Evolutionary conservation across 1,284 basidiomycete genomes (phyloP).

Genomic region (Ceratobasidium sp.): DNA sequence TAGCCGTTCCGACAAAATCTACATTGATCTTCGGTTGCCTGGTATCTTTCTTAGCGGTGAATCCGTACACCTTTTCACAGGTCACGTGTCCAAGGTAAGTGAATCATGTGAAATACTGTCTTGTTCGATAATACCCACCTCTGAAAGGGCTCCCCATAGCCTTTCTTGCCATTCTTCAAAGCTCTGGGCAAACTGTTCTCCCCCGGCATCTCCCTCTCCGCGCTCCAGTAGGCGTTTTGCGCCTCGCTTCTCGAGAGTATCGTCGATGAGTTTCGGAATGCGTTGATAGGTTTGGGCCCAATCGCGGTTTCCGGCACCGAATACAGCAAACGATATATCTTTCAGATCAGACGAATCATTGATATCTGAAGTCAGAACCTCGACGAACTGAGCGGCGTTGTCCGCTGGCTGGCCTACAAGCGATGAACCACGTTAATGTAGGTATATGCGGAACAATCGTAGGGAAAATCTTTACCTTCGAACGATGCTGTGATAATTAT

Average conservation of each 20-base stretch:
- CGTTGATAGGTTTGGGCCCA: conserved; percentile 65
- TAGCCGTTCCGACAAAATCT: conserved; percentile 8
- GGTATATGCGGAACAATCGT: not conserved
- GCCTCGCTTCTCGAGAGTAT: conserved; percentile 56
- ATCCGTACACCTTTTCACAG: conserved; percentile 6
- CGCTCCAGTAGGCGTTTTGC: conserved; percentile 58
- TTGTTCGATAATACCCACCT: too few relatives aligned
- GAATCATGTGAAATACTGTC: too few relatives aligned
- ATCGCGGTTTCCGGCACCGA: conserved; percentile 66
- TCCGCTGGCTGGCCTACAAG: conserved; percentile 60
- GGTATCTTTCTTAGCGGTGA: conserved; percentile 3
- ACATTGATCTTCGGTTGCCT: not conserved
- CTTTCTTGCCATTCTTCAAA: conserved; percentile 61
- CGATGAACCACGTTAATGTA: not conserved
- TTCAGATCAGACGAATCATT: conserved; percentile 53
- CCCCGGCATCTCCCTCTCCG: conserved; percentile 60
- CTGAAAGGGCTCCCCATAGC: conserved; percentile 59
- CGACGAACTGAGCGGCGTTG: conserved; percentile 62
- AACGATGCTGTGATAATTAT: conserved; percentile 64
- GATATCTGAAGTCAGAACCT: conserved; percentile 53
- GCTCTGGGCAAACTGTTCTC: conserved; percentile 59
- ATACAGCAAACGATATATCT: conserved; percentile 61
- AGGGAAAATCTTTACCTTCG: conserved; percentile 56
- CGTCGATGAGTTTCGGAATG: conserved; percentile 62
- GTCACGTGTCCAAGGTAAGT: not conserved